Conservation (phyloP, 345 rosid genomes). For the Eucalyptus polyanthemos region DNA sequence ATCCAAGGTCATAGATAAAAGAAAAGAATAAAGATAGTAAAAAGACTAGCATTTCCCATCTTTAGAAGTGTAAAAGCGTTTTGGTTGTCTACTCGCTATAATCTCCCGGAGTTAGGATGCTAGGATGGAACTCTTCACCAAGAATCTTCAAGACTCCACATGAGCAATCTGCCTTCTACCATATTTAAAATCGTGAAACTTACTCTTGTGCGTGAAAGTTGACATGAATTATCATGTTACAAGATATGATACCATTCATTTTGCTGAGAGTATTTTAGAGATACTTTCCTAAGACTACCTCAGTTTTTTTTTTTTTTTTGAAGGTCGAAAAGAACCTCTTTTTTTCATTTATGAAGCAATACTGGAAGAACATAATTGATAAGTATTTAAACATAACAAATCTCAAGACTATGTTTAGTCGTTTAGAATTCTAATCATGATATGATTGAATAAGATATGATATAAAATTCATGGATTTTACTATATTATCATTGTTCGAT, state of each 20-base stretch:
- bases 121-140: not conserved
- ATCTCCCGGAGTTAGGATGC: not conserved
- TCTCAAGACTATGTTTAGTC: no score
- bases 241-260: not conserved
- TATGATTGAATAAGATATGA: no score
- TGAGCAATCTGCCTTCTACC: not conserved
- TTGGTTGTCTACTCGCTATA: not conserved
- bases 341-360: no score
- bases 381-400: no score
- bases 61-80: not conserved
- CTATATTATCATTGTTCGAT: no score
- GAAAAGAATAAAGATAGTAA: not conserved
- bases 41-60: not conserved
- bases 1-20: no score
- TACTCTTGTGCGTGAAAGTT: not conserved
- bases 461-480: no score
- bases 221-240: not conserved
- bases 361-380: no score
- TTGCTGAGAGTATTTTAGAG: not conserved
- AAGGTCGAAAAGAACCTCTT: no score
- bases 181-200: not conserved
- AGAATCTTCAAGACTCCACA: not conserved
- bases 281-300: not conserved
- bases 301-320: no score
- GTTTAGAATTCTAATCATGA: no score